Conservation (phyloP, 2,329 filamentous ascomycete species). For the Fusarium piperis region DNA sequence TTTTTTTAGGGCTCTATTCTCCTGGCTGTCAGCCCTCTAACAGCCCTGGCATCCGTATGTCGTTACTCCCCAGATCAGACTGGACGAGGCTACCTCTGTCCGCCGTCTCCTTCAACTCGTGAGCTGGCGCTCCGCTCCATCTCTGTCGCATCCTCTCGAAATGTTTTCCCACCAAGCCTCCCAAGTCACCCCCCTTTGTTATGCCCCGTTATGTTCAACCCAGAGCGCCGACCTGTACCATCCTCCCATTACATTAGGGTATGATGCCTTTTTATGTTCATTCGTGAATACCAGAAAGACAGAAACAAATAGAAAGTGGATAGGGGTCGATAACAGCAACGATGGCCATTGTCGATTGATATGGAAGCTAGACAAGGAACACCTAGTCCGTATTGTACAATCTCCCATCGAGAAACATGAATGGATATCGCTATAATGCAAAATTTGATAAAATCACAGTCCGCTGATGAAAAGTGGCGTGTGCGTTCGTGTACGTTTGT, state of each 20-base stretch:
- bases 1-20: neutral
- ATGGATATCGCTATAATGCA: constrained; percentile 29
- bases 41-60: neutral
- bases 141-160: neutral
- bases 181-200: constrained; percentile 8
- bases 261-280: constrained; percentile 37
- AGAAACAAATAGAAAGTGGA: constrained; percentile 21
- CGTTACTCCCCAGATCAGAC: neutral
- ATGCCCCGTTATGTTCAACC: constrained; percentile 22
- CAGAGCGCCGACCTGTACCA: constrained; percentile 37
- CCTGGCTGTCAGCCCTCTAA: neutral
- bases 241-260: constrained; percentile 45
- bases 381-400: constrained; percentile 36
- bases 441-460: constrained; percentile 10
- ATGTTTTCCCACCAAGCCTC: constrained; percentile 3
- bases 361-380: constrained; percentile 1
- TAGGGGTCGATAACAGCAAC: constrained; percentile 20
- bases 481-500: neutral
- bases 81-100: neutral
- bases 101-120: neutral
- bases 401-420: constrained; percentile 8
- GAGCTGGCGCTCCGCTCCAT: neutral
- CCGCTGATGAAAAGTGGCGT: neutral
- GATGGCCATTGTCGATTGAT: constrained; percentile 6
- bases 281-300: constrained; percentile 28